Conservation (phyloP, 768 basidiomycete species). For the Leccinum sublutescens region DNA sequence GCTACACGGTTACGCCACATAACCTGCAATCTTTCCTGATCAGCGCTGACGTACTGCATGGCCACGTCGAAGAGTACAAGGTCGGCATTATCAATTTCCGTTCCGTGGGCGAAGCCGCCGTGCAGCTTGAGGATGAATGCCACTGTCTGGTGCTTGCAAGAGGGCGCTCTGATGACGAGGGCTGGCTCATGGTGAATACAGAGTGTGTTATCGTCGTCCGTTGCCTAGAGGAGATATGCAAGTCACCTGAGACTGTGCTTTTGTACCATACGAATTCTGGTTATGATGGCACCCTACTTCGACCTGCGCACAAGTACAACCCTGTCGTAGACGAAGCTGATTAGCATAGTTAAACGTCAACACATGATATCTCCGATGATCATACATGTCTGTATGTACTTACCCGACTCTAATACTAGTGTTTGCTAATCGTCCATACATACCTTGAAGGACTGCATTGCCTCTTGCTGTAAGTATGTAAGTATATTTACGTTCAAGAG, state of each 20-base stretch:
- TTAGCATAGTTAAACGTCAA: background rate
- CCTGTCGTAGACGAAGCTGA: background rate
- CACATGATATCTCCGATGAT: background rate
- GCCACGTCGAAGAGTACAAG: constrained; percentile 5
- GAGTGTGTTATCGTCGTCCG: constrained; percentile 15
- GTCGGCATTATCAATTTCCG: constrained; percentile 13
- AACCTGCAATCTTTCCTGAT: constrained; percentile 8
- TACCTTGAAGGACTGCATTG: background rate
- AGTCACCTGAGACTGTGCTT: constrained; percentile 3
- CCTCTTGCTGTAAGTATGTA: background rate
- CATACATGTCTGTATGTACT: background rate
- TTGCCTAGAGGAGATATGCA: constrained; percentile 7
- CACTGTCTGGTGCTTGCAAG: constrained; percentile 12
- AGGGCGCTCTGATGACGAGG: constrained; percentile 7
- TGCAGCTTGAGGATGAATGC: constrained; percentile 3
- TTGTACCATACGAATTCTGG: constrained; percentile 4
- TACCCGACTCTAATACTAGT: background rate
- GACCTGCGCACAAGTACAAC: constrained; percentile 4
- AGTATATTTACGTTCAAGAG: too few relatives aligned
- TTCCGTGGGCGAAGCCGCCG: background rate
- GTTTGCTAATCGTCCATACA: background rate
- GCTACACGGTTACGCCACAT: constrained; percentile 8
- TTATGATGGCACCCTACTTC: background rate
- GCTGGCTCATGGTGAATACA: constrained; percentile 17
- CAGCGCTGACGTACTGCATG: constrained; percentile 1